These are phyloP conservation scores for Lentinula aciculospora DNA, from an alignment of 768 basidiomycete species.

Conservation along the genomic window DNA sequence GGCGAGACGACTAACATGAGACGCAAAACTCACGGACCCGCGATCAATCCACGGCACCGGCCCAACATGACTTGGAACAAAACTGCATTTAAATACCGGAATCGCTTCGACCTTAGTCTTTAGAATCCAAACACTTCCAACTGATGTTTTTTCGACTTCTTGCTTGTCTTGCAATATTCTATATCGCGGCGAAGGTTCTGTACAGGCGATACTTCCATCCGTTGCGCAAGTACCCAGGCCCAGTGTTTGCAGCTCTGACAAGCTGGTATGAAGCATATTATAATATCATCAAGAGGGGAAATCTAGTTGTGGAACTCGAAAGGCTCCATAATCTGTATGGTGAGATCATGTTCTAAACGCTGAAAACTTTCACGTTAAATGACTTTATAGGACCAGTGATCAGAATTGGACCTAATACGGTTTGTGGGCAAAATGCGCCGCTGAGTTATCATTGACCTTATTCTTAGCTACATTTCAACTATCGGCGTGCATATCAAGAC, in stretches of 20 bases:
- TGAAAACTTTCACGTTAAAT: neutral
- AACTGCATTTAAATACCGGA: neutral
- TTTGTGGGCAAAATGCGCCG: conserved; percentile 11
- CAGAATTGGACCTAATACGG: conserved; percentile 31
- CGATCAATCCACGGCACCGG: neutral
- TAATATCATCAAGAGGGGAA: conserved; percentile 20
- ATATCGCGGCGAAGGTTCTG: neutral
- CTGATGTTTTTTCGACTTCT: neutral
- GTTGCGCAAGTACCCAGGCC: conserved; percentile 23
- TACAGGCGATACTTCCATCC: conserved; percentile 22
- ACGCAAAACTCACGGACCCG: neutral
- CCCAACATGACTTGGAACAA: neutral
- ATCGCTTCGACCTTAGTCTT: neutral
- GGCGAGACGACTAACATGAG: no score
- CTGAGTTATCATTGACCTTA: neutral
- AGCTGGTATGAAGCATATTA: conserved; percentile 21
- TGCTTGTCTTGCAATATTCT: neutral
- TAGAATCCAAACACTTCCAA: neutral
- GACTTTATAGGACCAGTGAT: conserved; percentile 26
- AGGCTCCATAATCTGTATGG: conserved; percentile 21
- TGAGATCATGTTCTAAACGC: conserved; percentile 7
- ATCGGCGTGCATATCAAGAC: conserved; percentile 25
- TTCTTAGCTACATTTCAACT: conserved; percentile 30
- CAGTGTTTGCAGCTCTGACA: conserved; percentile 22
- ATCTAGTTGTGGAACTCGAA: conserved; percentile 21